These are phyloP conservation scores for Thalassiosira hispida DNA, from an alignment of 352 stramenopile species.

Conservation along the genomic window DNA sequence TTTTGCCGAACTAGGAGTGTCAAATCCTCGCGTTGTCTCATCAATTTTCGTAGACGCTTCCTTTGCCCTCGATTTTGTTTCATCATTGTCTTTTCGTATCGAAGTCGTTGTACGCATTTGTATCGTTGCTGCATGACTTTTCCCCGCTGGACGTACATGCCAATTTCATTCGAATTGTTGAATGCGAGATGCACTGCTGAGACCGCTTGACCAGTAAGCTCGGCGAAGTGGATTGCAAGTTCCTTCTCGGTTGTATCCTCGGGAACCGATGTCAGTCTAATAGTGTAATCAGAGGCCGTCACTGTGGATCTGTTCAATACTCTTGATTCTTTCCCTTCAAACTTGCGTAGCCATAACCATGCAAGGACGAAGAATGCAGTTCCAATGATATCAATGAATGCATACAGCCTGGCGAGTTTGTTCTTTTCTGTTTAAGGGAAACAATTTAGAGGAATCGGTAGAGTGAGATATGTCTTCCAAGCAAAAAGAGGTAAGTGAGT, in stretches of 20 bases:
- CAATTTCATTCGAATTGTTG: conserved; percentile 65
- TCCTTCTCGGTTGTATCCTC: conserved; percentile 68
- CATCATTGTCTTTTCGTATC: conserved; percentile 58
- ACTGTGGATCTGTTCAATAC: conserved; percentile 57
- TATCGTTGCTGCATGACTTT: conserved; percentile 59
- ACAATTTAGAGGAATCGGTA: neutral
- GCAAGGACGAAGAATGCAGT: conserved; percentile 72
- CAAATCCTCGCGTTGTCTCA: conserved; percentile 48
- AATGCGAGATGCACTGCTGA: conserved; percentile 64
- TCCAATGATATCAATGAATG: conserved; percentile 69
- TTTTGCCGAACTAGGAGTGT: conserved; percentile 57
- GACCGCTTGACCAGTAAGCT: conserved; percentile 58
- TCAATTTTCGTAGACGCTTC: conserved; percentile 46
- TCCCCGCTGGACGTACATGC: conserved; percentile 61
- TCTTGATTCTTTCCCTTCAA: conserved; percentile 60
- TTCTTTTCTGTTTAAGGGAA: conserved; percentile 48
- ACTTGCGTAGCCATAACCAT: conserved; percentile 60
- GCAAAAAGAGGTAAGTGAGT: neutral
- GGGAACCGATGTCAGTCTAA: conserved; percentile 62
- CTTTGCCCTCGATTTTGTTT: conserved; percentile 34
- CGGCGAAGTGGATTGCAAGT: conserved; percentile 67
- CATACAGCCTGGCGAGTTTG: conserved; percentile 48
- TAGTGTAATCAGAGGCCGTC: conserved; percentile 67
- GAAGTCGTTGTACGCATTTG: conserved; percentile 57
- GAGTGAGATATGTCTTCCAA: neutral